Evolutionary conservation across 495 filamentous ascomycete genomes (phyloP).

Genomic region (Aspergillus leporis): DNA sequence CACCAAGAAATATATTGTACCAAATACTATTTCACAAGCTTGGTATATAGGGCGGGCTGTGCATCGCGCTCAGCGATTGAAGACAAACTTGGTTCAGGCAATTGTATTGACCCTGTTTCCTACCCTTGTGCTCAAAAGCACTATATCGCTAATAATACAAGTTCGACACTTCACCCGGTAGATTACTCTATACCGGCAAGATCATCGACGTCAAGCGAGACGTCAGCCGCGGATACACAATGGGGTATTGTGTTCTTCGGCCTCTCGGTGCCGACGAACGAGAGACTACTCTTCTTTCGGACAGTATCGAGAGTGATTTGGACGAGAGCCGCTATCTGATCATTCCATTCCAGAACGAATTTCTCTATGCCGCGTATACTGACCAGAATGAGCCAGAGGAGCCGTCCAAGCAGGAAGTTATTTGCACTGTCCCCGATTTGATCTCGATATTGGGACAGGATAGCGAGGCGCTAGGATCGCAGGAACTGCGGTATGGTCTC

Average conservation of each 20-base stretch:
- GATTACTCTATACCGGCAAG: slow-evolving; percentile 60
- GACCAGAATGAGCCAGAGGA: slow-evolving; percentile 12
- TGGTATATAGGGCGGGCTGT: slow-evolving; percentile 49
- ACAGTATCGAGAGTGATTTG: too few relatives aligned
- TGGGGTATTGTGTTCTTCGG: slow-evolving; percentile 55
- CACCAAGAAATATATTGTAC: slow-evolving; percentile 33
- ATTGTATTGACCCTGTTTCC: slow-evolving; percentile 35
- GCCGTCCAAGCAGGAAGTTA: slow-evolving; percentile 23
- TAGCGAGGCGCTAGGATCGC: slow-evolving; percentile 33
- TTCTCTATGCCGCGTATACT: slow-evolving; percentile 50
- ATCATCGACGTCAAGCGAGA: slow-evolving; percentile 58
- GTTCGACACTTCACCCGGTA: slow-evolving; percentile 40
- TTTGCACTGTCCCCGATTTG: slow-evolving; percentile 37
- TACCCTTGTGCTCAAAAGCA: too few relatives aligned
- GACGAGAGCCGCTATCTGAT: slow-evolving; percentile 40
- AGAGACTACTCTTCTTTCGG: neutral
- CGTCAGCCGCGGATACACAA: slow-evolving; percentile 51
- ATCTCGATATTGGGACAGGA: slow-evolving; percentile 34
- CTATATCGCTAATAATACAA: neutral
- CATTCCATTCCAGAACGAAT: slow-evolving; percentile 67
- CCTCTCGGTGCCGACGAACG: slow-evolving; percentile 28
- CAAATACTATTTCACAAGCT: slow-evolving; percentile 39
- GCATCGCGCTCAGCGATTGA: slow-evolving; percentile 43
- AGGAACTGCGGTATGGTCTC: slow-evolving; percentile 38
- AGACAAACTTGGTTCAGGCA: slow-evolving; percentile 53